phyloP scores from a whole-genome alignment of 202 grass and related monocot species.

The Carex sylvatica region DNA sequence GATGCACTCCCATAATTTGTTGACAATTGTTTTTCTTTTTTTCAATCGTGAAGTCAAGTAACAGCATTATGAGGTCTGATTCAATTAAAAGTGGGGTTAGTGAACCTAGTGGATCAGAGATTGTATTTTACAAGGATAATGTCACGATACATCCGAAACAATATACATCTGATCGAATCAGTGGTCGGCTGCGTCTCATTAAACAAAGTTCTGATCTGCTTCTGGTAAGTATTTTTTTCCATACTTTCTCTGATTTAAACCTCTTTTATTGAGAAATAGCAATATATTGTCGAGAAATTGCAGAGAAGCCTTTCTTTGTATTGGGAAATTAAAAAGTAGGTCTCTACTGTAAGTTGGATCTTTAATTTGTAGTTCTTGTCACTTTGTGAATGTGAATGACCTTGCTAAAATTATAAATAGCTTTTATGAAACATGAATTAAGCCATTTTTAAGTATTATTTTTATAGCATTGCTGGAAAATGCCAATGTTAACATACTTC shows the following conservation, averaged over 20 bases:
- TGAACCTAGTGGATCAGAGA: slow-evolving; percentile 53
- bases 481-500: background rate
- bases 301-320: background rate
- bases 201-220: slow-evolving; percentile 68
- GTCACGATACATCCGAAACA: slow-evolving; percentile 87
- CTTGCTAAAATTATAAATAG: background rate
- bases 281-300: background rate
- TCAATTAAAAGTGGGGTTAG: slow-evolving; percentile 35
- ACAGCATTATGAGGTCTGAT: slow-evolving; percentile 41
- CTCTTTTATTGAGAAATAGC: background rate
- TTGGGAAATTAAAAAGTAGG: background rate
- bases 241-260: background rate
- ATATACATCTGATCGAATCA: slow-evolving; percentile 74
- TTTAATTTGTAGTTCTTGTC: background rate
- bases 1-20: background rate
- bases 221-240: slow-evolving; percentile 44
- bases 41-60: slow-evolving; percentile 46
- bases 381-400: background rate
- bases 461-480: background rate
- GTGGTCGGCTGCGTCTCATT: slow-evolving; percentile 62
- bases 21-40: slow-evolving; percentile 22
- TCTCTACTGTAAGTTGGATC: background rate
- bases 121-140: slow-evolving; percentile 79
- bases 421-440: background rate
- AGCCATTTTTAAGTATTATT: background rate